Evolutionary conservation across 257 asterid genomes (phyloP).

Genomic region (Nicotiana tomentosiformis): DNA sequence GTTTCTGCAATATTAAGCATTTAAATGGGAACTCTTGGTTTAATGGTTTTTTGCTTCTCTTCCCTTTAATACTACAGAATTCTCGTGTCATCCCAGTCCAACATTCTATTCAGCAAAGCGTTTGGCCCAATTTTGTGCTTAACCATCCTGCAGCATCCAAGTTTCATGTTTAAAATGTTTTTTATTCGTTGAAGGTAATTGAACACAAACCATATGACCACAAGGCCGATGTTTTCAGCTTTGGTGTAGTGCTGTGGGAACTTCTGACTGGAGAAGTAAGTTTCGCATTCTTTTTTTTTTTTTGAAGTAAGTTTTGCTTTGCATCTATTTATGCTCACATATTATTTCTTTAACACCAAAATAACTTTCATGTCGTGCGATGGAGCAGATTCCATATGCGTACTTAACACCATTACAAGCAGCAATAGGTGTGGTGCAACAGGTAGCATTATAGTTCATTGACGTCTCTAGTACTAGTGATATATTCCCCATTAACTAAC

Average conservation of each 20-base stretch:
- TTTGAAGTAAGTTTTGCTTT: background rate
- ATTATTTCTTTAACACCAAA: background rate
- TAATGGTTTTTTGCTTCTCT: background rate
- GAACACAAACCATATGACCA: constrained; percentile 47
- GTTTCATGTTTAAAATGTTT: background rate
- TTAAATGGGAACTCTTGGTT: background rate
- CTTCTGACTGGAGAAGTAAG: constrained; percentile 47
- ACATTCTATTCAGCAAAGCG: background rate
- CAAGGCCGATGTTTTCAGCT: constrained; percentile 48
- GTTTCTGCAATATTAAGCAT: constrained; percentile 5
- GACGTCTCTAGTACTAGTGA: background rate
- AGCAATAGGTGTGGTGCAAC: constrained; percentile 45
- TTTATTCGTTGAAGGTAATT: constrained; percentile 30
- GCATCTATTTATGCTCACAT: background rate
- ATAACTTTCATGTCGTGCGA: constrained; percentile 6
- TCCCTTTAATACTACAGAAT: background rate
- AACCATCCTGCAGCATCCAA: background rate
- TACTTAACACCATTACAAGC: constrained; percentile 48
- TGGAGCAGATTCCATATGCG: constrained; percentile 40
- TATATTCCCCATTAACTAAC: background rate
- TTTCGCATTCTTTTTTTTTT: too few relatives aligned
- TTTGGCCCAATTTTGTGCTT: background rate
- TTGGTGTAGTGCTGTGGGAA: constrained; percentile 42
- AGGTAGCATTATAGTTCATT: constrained; percentile 17
- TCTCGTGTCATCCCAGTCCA: background rate